Base-by-base conservation (phyloP, 768 basidiomycete species). In the Suillus bovinus region DNA sequence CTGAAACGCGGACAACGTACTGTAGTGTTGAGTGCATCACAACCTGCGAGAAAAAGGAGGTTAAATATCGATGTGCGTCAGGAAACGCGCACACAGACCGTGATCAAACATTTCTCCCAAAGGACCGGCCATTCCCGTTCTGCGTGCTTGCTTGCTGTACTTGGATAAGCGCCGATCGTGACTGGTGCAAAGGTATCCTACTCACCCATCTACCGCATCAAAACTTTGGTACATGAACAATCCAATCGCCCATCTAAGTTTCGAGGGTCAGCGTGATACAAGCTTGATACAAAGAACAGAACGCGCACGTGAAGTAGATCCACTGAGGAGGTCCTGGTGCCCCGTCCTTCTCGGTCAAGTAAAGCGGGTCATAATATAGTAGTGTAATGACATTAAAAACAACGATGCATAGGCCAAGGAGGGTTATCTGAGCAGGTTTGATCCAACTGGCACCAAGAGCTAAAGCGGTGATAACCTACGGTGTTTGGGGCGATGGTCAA, bases 81-180 rank as follows among this genome's bases (percentile, higher is more conserved):
- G 14, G 29, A 46, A 59, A 58, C 3, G 20, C 34, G 11, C 39
- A 33, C 20, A 68, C 80, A 55, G 67, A 89, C 95, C 96, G 75
- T 99, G 97, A 72, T 99, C 97, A 74, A 99, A 99, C 88, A 99
- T 89, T 74, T 99, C 93, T 20, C 97, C 97, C 36, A 99, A 78
- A 29, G 96, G 96, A 5, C 97, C 93, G n/a, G 94, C 91, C 93
- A 97, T 99, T 1, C 94, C 94, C 1, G 95, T 96, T 57, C 96
- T 79, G 64, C 97, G 80, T 24, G 97, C 97, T 76, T 99, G 97
- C 74, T 98, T 98, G 17, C 96, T 94, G 66, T 3, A 53, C 2
- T 22, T 31, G 10, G 57, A 14, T 69, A 49, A 65, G 42, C 59
- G 38, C 46, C 14, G 67, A 58, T 47, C 53, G 53, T 31, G 63